Evolutionary conservation across 1,139 yeast genomes (phyloP).

Genomic region (Suhomyces taliae): DNA sequence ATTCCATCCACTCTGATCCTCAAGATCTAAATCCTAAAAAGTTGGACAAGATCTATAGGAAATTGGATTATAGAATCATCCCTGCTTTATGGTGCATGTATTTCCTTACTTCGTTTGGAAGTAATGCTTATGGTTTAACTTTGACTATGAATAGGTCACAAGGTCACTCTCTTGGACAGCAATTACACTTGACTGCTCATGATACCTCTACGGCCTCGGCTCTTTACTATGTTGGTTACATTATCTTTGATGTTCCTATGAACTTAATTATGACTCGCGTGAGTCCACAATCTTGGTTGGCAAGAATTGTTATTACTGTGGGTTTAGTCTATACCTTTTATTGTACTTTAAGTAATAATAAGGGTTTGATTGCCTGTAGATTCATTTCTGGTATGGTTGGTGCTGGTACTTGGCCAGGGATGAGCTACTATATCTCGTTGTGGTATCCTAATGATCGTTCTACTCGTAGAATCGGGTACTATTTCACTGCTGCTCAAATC

Average conservation of each 20-base stretch:
- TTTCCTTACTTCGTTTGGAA: constrained; percentile 77
- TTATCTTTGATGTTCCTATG: constrained; percentile 86
- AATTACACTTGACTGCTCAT: constrained; percentile 52
- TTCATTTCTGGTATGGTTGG: constrained; percentile 78
- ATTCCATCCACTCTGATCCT: constrained; percentile 2
- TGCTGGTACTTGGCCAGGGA: constrained; percentile 94
- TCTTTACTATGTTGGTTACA: constrained; percentile 77
- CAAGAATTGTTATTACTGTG: constrained; percentile 73
- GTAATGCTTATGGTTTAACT: constrained; percentile 75
- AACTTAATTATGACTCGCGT: constrained; percentile 80
- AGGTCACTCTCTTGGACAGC: constrained; percentile 62
- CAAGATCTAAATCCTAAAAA: constrained; percentile 21
- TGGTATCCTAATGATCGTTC: constrained; percentile 85
- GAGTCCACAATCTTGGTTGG: constrained; percentile 83
- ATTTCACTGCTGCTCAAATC: constrained; percentile 87
- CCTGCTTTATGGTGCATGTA: constrained; percentile 84
- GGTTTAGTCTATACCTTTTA: constrained; percentile 79
- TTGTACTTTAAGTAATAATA: constrained; percentile 50
- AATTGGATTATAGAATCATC: constrained; percentile 68
- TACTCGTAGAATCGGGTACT: constrained; percentile 81
- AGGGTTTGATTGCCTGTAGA: constrained; percentile 70
- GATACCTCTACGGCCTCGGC: constrained; percentile 78
- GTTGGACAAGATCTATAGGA: constrained; percentile 62
- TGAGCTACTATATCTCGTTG: constrained; percentile 78
- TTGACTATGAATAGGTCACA: constrained; percentile 71